Conservation (phyloP, 1,284 basidiomycete genomes). For the Apiotrichum laibachii region DNA sequence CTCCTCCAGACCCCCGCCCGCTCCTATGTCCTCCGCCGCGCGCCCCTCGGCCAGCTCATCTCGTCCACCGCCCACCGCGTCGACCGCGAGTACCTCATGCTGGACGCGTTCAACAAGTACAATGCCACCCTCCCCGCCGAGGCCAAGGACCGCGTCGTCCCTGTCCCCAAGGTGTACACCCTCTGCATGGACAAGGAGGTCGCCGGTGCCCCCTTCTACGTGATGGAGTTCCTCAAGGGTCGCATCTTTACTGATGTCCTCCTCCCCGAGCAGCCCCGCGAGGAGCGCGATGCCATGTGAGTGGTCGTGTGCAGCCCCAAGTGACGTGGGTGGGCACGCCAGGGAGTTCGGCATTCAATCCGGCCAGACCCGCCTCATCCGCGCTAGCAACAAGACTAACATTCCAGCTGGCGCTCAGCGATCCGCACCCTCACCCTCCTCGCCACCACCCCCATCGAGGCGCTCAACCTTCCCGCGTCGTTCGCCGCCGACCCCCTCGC, state of each 20-base stretch:
- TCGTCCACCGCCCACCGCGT: constrained; percentile 89
- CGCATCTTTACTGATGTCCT: constrained; percentile 83
- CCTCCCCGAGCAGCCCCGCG: constrained; percentile 64
- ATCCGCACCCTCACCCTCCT: constrained; percentile 72
- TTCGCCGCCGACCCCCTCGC: constrained; percentile 66
- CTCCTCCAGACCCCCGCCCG: constrained; percentile 38
- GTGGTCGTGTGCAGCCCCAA: constrained; percentile 30
- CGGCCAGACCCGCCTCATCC: no score
- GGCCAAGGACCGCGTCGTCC: constrained; percentile 56
- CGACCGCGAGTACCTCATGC: constrained; percentile 82
- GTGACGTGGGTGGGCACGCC: no score
- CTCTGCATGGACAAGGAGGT: constrained; percentile 74
- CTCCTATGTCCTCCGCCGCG: constrained; percentile 74
- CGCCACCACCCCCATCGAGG: constrained; percentile 65
- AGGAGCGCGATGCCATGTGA: constrained; percentile 69
- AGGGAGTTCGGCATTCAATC: no score
- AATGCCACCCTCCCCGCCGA: constrained; percentile 54
- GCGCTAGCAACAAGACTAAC: not conserved
- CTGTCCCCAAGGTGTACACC: constrained; percentile 78
- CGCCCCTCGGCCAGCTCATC: constrained; percentile 79
- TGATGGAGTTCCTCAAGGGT: constrained; percentile 91
- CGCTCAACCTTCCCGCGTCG: constrained; percentile 62
- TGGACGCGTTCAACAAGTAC: constrained; percentile 69
- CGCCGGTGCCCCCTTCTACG: constrained; percentile 86
- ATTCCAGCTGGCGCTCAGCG: constrained; percentile 69